Conservation (phyloP, 176 grass and related monocot genomes). For the Hyparrhenia diplandra region DNA sequence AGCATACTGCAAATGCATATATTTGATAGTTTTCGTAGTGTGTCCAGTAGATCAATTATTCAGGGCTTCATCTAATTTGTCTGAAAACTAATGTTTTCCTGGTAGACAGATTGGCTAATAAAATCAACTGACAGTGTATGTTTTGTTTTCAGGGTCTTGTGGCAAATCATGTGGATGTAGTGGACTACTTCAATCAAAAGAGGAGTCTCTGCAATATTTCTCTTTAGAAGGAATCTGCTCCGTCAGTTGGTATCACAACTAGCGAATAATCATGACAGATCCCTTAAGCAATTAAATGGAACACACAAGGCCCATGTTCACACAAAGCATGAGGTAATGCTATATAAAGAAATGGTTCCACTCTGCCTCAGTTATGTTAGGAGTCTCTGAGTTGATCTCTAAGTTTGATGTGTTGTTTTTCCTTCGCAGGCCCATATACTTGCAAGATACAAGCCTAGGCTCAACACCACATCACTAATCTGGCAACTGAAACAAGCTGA, state of each 20-base stretch:
- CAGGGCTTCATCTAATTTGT: not conserved
- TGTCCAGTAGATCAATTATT: not conserved
- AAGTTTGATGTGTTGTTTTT: not conserved
- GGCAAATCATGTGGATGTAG: slow-evolving; percentile 50
- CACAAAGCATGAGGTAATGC: slow-evolving; percentile 54
- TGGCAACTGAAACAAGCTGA: slow-evolving; percentile 40
- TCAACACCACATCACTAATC: slow-evolving; percentile 64
- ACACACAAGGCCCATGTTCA: slow-evolving; percentile 92
- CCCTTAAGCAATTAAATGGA: slow-evolving; percentile 82
- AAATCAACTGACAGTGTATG: slow-evolving; percentile 9
- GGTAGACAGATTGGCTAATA: not conserved
- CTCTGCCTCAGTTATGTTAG: not conserved
- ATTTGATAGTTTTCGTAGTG: not conserved
- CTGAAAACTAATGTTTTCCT: not conserved
- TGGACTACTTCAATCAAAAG: slow-evolving; percentile 67
- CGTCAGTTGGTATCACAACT: slow-evolving; percentile 71
- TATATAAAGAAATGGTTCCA: not conserved
- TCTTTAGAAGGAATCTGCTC: slow-evolving; percentile 86
- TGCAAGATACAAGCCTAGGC: slow-evolving; percentile 65
- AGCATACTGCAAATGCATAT: not conserved
- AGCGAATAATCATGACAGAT: slow-evolving; percentile 76
- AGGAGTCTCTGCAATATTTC: slow-evolving; percentile 70
- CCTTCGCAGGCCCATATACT: slow-evolving; percentile 62
- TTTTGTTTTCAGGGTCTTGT: slow-evolving; percentile 65
- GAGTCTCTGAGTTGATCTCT: slow-evolving; percentile 1